A percentile compares a stretch with the other conserved stretches of the same genome.
These are phyloP conservation scores for Diaporthe australafricana DNA, from an alignment of 2,329 filamentous ascomycete genomes.

Conservation along the genomic window DNA sequence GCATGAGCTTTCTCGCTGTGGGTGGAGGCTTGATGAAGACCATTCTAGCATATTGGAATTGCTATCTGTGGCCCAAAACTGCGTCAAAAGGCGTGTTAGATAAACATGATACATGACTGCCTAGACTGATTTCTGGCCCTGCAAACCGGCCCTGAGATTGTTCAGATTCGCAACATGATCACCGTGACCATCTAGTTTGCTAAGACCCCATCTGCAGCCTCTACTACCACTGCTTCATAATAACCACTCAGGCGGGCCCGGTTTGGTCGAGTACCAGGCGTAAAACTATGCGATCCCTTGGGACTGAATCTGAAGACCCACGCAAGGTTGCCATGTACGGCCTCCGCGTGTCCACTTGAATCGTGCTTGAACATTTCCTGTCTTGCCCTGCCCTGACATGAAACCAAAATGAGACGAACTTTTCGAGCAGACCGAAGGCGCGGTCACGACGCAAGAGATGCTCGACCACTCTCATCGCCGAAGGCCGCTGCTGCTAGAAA, in stretches of 20 bases:
- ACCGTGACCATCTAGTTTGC: no score
- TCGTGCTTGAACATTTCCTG: background rate
- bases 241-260: background rate
- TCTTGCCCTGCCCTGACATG: background rate
- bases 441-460: background rate
- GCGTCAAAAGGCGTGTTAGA: constrained; percentile 4
- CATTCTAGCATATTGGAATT: background rate
- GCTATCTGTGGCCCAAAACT: background rate
- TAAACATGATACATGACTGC: constrained; percentile 12
- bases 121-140: background rate
- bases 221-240: background rate
- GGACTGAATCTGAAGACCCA: background rate
- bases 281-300: background rate
- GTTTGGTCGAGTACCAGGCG: background rate
- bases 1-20: constrained; percentile 17
- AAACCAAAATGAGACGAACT: background rate
- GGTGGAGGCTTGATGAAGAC: background rate
- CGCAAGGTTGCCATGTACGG: constrained; percentile 16
- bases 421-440: background rate
- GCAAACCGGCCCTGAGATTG: background rate
- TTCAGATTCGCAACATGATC: background rate
- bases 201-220: background rate
- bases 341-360: background rate
- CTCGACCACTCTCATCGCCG: no score
- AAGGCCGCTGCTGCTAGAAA: no score